Conservation (phyloP, 306 rosid species). For the Medicago ruthenica region DNA sequence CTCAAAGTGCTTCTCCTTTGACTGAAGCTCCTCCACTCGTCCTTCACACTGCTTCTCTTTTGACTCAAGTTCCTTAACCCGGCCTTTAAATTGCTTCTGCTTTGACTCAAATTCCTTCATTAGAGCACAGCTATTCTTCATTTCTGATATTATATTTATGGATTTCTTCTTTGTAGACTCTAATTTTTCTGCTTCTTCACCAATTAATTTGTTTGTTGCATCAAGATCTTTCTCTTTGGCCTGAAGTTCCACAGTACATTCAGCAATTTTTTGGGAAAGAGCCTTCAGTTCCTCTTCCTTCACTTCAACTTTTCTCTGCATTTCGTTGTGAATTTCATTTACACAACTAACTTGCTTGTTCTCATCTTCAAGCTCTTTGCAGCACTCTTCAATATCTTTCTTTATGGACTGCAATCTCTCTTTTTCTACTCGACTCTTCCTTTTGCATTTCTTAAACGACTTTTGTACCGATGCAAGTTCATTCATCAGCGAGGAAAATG, state of each 20-base stretch:
- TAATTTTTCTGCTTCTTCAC: constrained; percentile 16
- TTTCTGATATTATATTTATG: constrained; percentile 17
- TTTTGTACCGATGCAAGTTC: constrained; percentile 34
- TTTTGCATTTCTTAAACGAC: constrained; percentile 2
- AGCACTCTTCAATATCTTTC: constrained; percentile 38
- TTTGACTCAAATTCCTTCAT: constrained; percentile 36
- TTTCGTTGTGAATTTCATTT: background rate
- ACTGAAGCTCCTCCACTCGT: constrained; percentile 32
- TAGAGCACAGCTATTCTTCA: background rate
- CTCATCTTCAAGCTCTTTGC: constrained; percentile 48
- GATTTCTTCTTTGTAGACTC: constrained; percentile 37
- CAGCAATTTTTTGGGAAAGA: constrained; percentile 22
- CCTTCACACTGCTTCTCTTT: background rate
- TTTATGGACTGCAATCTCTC: constrained; percentile 39
- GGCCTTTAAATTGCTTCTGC: constrained; percentile 36
- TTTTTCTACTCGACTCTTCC: constrained; percentile 28
- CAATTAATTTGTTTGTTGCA: constrained; percentile 24
- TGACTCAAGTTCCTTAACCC: background rate
- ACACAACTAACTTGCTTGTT: constrained; percentile 42
- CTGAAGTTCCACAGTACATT: constrained; percentile 36
- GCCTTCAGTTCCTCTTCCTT: constrained; percentile 39
- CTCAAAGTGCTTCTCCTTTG: constrained; percentile 38
- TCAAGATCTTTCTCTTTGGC: constrained; percentile 39
- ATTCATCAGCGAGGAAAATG: constrained; percentile 13
- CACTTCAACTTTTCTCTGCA: constrained; percentile 21